Base-by-base conservation (phyloP, 2,329 filamentous ascomycete genomes). In the Cladophialophora bantiana region DNA sequence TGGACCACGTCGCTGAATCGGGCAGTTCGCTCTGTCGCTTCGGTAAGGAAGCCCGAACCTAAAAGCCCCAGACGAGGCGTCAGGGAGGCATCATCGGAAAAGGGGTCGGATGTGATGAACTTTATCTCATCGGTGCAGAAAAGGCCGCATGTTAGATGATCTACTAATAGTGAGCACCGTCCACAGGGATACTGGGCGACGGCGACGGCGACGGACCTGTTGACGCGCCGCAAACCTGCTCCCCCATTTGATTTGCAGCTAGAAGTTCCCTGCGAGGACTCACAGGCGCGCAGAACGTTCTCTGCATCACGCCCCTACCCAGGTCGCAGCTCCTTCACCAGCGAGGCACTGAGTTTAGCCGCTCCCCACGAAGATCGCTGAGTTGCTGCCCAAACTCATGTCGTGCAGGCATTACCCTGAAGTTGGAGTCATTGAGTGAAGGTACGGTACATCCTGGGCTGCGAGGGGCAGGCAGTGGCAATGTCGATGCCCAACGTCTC, bases 301-400 rank as follows among this genome's bases (percentile, higher is more conserved):
- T 38, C 35, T 34, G 31, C 57, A 59, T 48, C 32, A 18, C 42
- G 26, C 38, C 40, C 18, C 45, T 31, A 50, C 45, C 45, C 18
- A 50, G n/a, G n/a, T 7, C 9, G n/a, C 42, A 10, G 5, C 1
- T 7, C 20, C 6, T 20, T 48, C 42, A 18, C n/a, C 42, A 20
- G 40, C 42, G n/a, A 50, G 10, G 45, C 20, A 26, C 45, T 50
- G 12, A 20, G 6, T 50, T 20, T 50, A 26, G 45, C 20, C 45
- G 1, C 15, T 12, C 45, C 13, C 45, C 18, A 26, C 20, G 42
- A 42, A 32, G 42, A 59, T 50, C 57, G 13, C 36, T 18, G 7
- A 15, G 31, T 52, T 59, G 57, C 57, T 59, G 57, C 57, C 57
- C 57, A 59, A 50, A 59, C 6, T 6, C 31, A 50, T 48, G 18